Conservation (phyloP, 371 early-diverging fungal species). For the Cokeromyces recurvatus region DNA sequence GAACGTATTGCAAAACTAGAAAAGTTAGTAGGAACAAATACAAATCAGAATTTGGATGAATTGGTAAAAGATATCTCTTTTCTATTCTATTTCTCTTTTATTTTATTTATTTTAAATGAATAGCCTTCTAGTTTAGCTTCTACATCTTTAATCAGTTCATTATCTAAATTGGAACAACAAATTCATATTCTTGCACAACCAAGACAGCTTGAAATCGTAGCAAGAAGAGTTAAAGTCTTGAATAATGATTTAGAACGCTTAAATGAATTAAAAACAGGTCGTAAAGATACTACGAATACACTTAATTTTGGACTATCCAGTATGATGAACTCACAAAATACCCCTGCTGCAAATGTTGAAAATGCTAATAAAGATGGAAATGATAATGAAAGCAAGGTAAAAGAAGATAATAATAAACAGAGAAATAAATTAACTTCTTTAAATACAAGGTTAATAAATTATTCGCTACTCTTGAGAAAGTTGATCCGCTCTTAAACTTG, state of each 20-base stretch:
- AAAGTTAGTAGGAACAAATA: conserved; percentile 68
- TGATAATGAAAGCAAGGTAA: conserved; percentile 21
- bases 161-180: conserved; percentile 78
- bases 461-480: conserved; percentile 65
- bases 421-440: not conserved
- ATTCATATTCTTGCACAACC: conserved; percentile 75
- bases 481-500: conserved; percentile 76
- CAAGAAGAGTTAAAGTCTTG: conserved; percentile 65
- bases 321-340: conserved; percentile 1
- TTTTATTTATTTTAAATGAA: no score
- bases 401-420: not conserved
- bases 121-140: conserved; percentile 37
- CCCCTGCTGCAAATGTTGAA: conserved; percentile 2
- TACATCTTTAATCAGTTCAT: conserved; percentile 56
- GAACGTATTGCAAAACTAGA: conserved; percentile 78
- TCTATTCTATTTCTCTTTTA: no score
- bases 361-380: conserved; percentile 13
- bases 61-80: conserved; percentile 24
- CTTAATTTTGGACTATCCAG: conserved; percentile 19
- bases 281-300: conserved; percentile 39
- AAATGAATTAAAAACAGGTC: conserved; percentile 57
- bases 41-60: conserved; percentile 52
- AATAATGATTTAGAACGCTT: conserved; percentile 73
- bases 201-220: conserved; percentile 70
- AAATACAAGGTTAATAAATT: conserved; percentile 58